Percentiles rank a stretch among this genome's conserved stretches.
Evolutionary conservation across 2,329 filamentous ascomycete species (phyloP).

Genomic region (Talaromyces sp.): DNA sequence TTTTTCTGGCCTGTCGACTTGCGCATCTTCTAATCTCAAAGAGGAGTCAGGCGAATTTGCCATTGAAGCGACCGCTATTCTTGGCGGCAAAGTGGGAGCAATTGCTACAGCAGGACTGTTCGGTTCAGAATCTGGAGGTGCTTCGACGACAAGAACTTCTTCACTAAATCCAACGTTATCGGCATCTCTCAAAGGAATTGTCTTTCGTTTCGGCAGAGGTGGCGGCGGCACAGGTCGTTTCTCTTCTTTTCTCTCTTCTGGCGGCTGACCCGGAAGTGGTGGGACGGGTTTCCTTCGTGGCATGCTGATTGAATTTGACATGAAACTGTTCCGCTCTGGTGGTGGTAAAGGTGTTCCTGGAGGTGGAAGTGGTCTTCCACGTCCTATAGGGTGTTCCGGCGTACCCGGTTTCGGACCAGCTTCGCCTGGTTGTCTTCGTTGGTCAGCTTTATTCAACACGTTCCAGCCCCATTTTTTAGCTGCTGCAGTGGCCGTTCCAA

Average conservation of each 20-base stretch:
- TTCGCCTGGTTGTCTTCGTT: constrained; percentile 40
- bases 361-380: constrained; percentile 76
- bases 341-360: constrained; percentile 74
- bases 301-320: constrained; percentile 55
- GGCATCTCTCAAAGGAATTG: constrained; percentile 30
- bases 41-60: background rate
- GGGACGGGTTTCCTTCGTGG: constrained; percentile 64
- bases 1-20: background rate
- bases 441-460: constrained; percentile 45
- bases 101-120: constrained; percentile 32
- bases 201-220: constrained; percentile 49
- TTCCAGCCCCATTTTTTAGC: constrained; percentile 59
- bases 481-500: constrained; percentile 52
- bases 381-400: constrained; percentile 70
- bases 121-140: constrained; percentile 59
- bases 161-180: constrained; percentile 36
- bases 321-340: constrained; percentile 57
- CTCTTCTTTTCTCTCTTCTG: constrained; percentile 30
- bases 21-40: background rate
- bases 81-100: constrained; percentile 16
- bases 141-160: constrained; percentile 62
- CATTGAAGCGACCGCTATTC: background rate
- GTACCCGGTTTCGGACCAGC: constrained; percentile 36
- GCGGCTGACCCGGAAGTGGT: constrained; percentile 39
- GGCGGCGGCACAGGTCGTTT: constrained; percentile 43